Conservation (phyloP, 163 green algal species). For the Chlorella variabilis region DNA sequence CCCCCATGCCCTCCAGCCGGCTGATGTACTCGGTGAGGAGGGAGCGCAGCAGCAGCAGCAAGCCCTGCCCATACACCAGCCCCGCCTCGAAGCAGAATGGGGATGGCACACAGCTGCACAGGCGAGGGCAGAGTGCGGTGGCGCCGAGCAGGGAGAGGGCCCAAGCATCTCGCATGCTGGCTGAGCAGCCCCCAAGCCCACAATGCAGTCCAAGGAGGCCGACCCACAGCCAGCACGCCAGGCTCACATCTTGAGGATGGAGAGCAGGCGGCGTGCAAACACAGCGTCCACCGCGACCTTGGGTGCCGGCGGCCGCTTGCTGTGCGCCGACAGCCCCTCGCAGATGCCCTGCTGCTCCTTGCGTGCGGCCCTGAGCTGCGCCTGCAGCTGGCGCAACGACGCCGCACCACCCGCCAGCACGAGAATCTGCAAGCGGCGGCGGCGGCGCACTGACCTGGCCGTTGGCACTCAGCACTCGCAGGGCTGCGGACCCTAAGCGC, state of each 20-base stretch:
- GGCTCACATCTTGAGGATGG: constrained; percentile 81
- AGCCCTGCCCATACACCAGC: constrained; percentile 77
- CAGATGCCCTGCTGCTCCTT: constrained; percentile 40
- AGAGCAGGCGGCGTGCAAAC: constrained; percentile 73
- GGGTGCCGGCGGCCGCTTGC: not conserved
- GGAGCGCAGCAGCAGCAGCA: constrained; percentile 81
- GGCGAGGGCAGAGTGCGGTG: not conserved
- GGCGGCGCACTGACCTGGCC: too few species aligned
- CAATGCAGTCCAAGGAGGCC: not conserved
- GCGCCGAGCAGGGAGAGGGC: too few species aligned
- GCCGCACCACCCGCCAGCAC: constrained; percentile 37
- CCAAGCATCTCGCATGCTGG: too few species aligned
- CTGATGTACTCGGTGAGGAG: constrained; percentile 86
- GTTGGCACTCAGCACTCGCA: too few species aligned
- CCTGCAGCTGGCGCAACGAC: constrained; percentile 4
- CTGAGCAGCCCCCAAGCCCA: too few species aligned
- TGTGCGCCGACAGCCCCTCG: constrained; percentile 1
- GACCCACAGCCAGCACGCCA: not conserved
- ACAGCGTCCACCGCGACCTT: constrained; percentile 78
- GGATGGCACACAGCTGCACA: constrained; percentile 82
- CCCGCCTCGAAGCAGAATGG: constrained; percentile 70
- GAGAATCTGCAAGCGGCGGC: constrained; percentile 26
- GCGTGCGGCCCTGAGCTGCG: not conserved
- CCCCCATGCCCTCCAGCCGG: constrained; percentile 75
- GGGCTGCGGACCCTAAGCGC: too few species aligned